Base-by-base conservation (phyloP, 148 eudicot species). In the Rhododendron henanense region DNA sequence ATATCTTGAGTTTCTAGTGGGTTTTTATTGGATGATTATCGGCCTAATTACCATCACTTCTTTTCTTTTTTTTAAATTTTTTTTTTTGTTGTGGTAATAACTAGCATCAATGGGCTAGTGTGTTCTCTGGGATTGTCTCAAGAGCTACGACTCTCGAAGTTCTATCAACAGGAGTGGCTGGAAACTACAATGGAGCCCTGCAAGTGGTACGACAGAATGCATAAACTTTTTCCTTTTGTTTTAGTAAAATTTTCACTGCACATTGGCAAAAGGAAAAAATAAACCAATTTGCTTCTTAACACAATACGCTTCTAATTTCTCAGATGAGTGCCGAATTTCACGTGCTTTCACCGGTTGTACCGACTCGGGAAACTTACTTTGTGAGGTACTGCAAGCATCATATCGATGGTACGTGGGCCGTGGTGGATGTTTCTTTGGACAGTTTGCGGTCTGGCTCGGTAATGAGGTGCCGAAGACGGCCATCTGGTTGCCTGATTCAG, bases 291-390 rank as follows among this genome's bases (percentile, higher is more conserved):
- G 50, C 81, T 23, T 78, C 81, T 23, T 23, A 44, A 78, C 10
- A 78, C 53, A 0, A 10, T 16, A 55, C 59, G 44, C 10, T 28
- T 78, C 28, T 78, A 25, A 28, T 67, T 67, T 28, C 45, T 83
- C 84, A 94, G 95, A 94, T 94, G 95, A 89, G 93, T 61, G 93
- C 95, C 6, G 97, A 94, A 77, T 93, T 93, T 85, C 97, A 94
- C 86, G 93, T 94, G 48, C 94, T 94, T 67, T 93, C 95, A 11
- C 97, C 97, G 1, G 90, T 93, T 4, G 95, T 94, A n/a, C 97
- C 97, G 45, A 93, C 93, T 1, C 90, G 97, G 1, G 97, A 93
- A 15, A 90, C 88, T 89, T 92, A 94, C 91, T 94, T 91, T 69
- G 95, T 92, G 28, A 89, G 97, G 85, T 94, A 93, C 75, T 94